Conservation (phyloP, 2,329 filamentous ascomycete species). For the Aschersonia sp. region DNA sequence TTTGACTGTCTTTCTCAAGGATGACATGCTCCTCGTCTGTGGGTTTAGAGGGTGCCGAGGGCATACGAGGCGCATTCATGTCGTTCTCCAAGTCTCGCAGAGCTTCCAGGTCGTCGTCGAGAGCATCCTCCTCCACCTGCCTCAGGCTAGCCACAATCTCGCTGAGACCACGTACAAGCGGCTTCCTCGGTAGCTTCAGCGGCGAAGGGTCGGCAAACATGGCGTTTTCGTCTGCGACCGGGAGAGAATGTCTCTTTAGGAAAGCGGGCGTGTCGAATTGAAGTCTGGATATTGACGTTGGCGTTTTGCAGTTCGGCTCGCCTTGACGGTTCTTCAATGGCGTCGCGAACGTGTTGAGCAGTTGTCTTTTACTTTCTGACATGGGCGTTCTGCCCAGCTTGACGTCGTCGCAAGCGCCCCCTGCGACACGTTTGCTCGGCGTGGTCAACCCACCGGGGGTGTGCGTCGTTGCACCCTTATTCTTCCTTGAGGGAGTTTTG, state of each 20-base stretch:
- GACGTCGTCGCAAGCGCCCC: slow-evolving; percentile 2
- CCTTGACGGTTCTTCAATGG: slow-evolving; percentile 38
- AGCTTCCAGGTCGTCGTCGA: slow-evolving; percentile 62
- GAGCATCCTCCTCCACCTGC: slow-evolving; percentile 51
- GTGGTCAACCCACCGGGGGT: slow-evolving; percentile 1
- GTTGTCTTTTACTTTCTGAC: slow-evolving; percentile 43
- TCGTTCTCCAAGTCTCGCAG: slow-evolving; percentile 54
- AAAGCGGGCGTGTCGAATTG: slow-evolving; percentile 60
- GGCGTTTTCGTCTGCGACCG: slow-evolving; percentile 40
- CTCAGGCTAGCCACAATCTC: slow-evolving; percentile 58
- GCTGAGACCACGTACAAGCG: slow-evolving; percentile 55
- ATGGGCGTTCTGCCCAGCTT: slow-evolving; percentile 29
- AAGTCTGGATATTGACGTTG: slow-evolving; percentile 36
- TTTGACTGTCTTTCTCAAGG: slow-evolving; percentile 25
- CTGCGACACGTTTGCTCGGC: neutral
- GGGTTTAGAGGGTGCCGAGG: slow-evolving; percentile 3
- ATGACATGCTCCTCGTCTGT: neutral
- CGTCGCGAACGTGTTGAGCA: slow-evolving; percentile 50
- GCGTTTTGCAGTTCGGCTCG: slow-evolving; percentile 26
- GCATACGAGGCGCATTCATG: slow-evolving; percentile 8
- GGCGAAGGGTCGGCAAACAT: slow-evolving; percentile 32
- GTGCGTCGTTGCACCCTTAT: slow-evolving; percentile 4
- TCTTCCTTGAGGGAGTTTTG: slow-evolving; percentile 33
- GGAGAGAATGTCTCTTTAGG: slow-evolving; percentile 33
- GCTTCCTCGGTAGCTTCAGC: slow-evolving; percentile 39